A percentile compares a stretch with the other conserved stretches of the same genome.
Conservation (phyloP, 2,329 filamentous ascomycete genomes). For the Podosphaera leucotricha region DNA sequence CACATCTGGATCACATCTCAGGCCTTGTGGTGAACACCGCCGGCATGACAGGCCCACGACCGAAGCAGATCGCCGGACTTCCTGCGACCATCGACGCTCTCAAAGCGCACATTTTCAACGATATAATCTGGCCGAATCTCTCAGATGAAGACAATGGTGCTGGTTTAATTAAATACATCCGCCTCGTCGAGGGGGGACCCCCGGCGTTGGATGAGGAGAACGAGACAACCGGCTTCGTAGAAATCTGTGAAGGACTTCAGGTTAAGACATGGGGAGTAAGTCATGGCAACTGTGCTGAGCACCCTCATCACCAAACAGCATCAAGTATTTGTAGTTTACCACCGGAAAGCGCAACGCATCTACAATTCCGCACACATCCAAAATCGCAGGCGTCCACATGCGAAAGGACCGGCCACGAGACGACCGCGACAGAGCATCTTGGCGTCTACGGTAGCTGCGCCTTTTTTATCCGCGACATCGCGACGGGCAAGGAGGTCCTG, state of each 20-base stretch:
- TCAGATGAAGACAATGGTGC: conserved; percentile 91
- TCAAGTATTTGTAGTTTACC: neutral
- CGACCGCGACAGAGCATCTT: conserved; percentile 9
- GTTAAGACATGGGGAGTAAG: conserved; percentile 72
- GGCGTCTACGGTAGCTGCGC: conserved; percentile 76
- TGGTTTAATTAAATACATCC: conserved; percentile 72
- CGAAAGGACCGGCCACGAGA: neutral
- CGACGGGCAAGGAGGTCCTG: conserved; percentile 52
- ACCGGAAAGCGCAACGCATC: neutral
- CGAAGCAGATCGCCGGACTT: conserved; percentile 68
- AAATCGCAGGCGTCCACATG: neutral
- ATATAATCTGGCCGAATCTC: conserved; percentile 91
- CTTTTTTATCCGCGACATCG: conserved; percentile 67
- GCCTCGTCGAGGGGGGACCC: conserved; percentile 73
- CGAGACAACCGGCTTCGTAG: conserved; percentile 47
- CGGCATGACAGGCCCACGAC: conserved; percentile 52
- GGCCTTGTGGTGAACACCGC: conserved; percentile 89
- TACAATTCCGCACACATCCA: neutral
- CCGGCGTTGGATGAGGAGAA: conserved; percentile 56
- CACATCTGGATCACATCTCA: conserved; percentile 86
- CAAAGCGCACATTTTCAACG: conserved; percentile 91
- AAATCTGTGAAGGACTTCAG: conserved; percentile 71
- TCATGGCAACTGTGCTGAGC: conserved; percentile 72
- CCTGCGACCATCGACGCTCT: conserved; percentile 79
- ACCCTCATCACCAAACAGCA: conserved; percentile 39